These are phyloP conservation scores for Plectosphaerella sp. DNA, from an alignment of 2,329 filamentous ascomycete species.

Conservation along the genomic window DNA sequence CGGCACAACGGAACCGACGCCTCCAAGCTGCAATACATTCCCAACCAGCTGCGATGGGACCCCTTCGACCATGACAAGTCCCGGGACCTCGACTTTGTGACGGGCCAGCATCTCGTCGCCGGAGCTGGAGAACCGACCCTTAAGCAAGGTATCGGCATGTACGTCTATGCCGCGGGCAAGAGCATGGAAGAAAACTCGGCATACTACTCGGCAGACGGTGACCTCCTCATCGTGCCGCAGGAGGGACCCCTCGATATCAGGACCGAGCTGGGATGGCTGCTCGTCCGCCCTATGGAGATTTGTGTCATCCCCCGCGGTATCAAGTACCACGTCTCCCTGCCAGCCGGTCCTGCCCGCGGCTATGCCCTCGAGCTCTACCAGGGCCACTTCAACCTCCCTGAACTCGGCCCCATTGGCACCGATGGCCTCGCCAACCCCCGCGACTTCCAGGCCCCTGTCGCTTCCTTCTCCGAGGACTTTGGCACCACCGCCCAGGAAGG, in stretches of 20 bases:
- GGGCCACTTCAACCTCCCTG: slow-evolving; percentile 66
- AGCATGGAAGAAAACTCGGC: slow-evolving; percentile 71
- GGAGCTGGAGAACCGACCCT: slow-evolving; percentile 75
- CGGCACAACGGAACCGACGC: slow-evolving; percentile 7
- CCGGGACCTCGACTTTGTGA: slow-evolving; percentile 44
- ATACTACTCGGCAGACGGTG: slow-evolving; percentile 81
- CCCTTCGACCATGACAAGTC: slow-evolving; percentile 66
- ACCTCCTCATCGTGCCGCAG: slow-evolving; percentile 72
- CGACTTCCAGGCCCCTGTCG: slow-evolving; percentile 72
- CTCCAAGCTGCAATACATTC: slow-evolving; percentile 63
- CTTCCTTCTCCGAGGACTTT: slow-evolving; percentile 59
- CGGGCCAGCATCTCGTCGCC: slow-evolving; percentile 64
- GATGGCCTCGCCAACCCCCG: slow-evolving; percentile 71
- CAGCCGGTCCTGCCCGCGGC: slow-evolving; percentile 58
- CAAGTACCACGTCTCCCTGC: slow-evolving; percentile 67
- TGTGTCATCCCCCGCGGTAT: slow-evolving; percentile 71
- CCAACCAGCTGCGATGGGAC: slow-evolving; percentile 79
- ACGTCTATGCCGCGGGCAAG: slow-evolving; percentile 73
- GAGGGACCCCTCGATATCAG: slow-evolving; percentile 70
- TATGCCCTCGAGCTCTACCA: slow-evolving; percentile 74
- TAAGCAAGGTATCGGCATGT: slow-evolving; percentile 76
- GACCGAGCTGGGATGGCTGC: slow-evolving; percentile 70
- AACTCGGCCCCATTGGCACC: slow-evolving; percentile 69
- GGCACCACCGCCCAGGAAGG: slow-evolving; percentile 33
- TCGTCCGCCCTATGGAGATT: slow-evolving; percentile 76